Percentiles rank a stretch among this genome's conserved stretches.
phyloP scores from a whole-genome alignment of 2,329 filamentous ascomycete species.

The Colletotrichum sp. region DNA sequence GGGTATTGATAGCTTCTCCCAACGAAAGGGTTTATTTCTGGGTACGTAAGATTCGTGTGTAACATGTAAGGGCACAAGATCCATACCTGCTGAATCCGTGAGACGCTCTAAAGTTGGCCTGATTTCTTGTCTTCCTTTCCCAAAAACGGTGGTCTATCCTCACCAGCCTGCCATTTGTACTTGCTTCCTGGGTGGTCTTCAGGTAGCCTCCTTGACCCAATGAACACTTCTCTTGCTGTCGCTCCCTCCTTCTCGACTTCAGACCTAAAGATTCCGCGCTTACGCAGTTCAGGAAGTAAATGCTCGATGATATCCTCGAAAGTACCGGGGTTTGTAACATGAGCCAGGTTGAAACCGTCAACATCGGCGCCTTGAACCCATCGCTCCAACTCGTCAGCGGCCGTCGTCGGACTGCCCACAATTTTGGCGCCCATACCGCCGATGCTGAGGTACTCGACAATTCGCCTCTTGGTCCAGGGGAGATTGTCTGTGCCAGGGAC shows the following conservation, averaged over 20 bases:
- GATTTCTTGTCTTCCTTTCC: neutral
- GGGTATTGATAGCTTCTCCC: neutral
- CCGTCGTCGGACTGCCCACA: constrained; percentile 47
- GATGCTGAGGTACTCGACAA: constrained; percentile 58
- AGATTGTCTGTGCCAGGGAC: constrained; percentile 18
- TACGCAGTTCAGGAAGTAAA: constrained; percentile 31
- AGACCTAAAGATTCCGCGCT: constrained; percentile 11
- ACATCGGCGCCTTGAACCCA: constrained; percentile 48
- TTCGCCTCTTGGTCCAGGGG: constrained; percentile 61
- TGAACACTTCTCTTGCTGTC: constrained; percentile 21
- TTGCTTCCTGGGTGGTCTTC: constrained; percentile 18
- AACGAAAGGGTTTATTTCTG: neutral
- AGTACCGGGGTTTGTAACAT: constrained; percentile 44
- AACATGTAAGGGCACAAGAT: neutral
- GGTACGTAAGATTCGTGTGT: neutral
- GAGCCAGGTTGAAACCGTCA: constrained; percentile 45
- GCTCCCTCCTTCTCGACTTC: constrained; percentile 15
- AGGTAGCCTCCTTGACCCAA: constrained; percentile 14
- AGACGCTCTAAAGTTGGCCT: neutral
- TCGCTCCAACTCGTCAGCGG: constrained; percentile 47
- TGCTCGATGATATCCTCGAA: constrained; percentile 36
- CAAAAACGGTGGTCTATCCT: neutral
- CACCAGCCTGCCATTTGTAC: constrained; percentile 18
- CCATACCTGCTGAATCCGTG: neutral
- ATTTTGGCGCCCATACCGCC: constrained; percentile 53